Base-by-base conservation (phyloP, 78 protist species). In the Dictyostelium intermedium region DNA sequence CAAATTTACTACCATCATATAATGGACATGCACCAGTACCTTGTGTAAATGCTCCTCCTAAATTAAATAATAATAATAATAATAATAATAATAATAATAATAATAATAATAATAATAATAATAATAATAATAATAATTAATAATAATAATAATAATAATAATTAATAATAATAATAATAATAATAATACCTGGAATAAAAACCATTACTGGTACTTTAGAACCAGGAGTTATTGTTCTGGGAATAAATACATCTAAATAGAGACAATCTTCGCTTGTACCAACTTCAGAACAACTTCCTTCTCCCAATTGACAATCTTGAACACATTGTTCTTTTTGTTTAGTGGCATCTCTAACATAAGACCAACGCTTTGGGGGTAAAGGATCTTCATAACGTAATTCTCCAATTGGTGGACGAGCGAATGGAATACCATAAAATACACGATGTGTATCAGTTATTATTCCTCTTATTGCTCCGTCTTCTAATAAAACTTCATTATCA, bases 261-360 rank as follows among this genome's bases (percentile, higher is more conserved):
- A 95, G 32, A 86, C 97, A 95, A 83, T 94, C 96, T 47, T 95
- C 97, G 79, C 86, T 82, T 18, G 93, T 89, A 3, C 63, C 63
- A 39, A 45, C 81, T 35, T n/a, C 20, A 2, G 93, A 84, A 39
- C 93, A 89, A 10, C 83, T 74, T 25, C 91, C 91, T 3, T 35
- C 73, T 25, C 82, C 82, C 5, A 85, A 35, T 74, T 37, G 50
- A 74, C 91, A 85, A 7, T 34, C 39, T 74, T 85, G 91, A 74
- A 37, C 9, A 30, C 70, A 81, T 23, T 41, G 25, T 47, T 66
- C 80, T 45, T 56, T 79, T 45, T 53, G 83, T 47, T 74, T 32
- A 72, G 82, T 85, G 2, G 72, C 82, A 85, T 85, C 91, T 47
- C 53, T 11, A 8, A 27, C 43, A 37, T 84, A 84, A 56, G 13